Percentiles rank a stretch among this genome's conserved stretches.
These are phyloP conservation scores for Bipolaris bicolor DNA, from an alignment of 2,329 filamentous ascomycete genomes.

Conservation along the genomic window DNA sequence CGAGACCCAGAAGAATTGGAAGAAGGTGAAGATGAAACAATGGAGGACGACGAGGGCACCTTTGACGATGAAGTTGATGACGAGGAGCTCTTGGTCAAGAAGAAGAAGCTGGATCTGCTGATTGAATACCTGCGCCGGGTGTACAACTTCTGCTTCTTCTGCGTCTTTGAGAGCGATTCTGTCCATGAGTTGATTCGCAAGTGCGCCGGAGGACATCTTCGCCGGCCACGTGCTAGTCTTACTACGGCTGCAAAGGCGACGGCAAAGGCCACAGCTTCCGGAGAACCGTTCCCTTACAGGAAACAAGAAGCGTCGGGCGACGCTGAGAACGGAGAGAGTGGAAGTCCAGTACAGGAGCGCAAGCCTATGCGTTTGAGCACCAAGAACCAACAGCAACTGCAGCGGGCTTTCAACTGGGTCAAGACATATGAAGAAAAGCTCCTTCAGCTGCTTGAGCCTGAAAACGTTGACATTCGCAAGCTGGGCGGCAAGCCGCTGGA, in stretches of 20 bases:
- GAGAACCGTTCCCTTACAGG: conserved; percentile 83
- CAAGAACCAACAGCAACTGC: conserved; percentile 89
- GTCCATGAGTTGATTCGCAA: conserved; percentile 95
- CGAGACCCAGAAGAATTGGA: conserved; percentile 69
- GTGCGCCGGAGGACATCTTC: conserved; percentile 95
- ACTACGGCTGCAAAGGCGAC: conserved; percentile 83
- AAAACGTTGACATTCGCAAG: conserved; percentile 84
- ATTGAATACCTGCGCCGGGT: conserved; percentile 96
- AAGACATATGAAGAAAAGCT: conserved; percentile 98
- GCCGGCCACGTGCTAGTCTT: conserved; percentile 84
- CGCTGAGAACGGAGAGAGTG: conserved; percentile 65
- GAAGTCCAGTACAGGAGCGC: conserved; percentile 74
- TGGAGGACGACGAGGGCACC: conserved; percentile 69
- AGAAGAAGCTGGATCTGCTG: conserved; percentile 94
- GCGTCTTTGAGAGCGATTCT: conserved; percentile 97
- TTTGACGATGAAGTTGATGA: conserved; percentile 83
- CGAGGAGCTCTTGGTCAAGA: conserved; percentile 86
- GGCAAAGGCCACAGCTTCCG: conserved; percentile 80
- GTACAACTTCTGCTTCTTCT: conserved; percentile 99
- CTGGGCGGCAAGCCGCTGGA: conserved; percentile 87
- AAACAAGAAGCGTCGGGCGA: conserved; percentile 71
- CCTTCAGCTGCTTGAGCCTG: conserved; percentile 87
- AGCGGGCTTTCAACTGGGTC: conserved; percentile 97
- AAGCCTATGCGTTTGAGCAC: conserved; percentile 67
- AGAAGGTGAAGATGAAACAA: conserved; percentile 71